Conservation (phyloP, 2,329 filamentous ascomycete genomes). For the Colletotrichum viniferum region DNA sequence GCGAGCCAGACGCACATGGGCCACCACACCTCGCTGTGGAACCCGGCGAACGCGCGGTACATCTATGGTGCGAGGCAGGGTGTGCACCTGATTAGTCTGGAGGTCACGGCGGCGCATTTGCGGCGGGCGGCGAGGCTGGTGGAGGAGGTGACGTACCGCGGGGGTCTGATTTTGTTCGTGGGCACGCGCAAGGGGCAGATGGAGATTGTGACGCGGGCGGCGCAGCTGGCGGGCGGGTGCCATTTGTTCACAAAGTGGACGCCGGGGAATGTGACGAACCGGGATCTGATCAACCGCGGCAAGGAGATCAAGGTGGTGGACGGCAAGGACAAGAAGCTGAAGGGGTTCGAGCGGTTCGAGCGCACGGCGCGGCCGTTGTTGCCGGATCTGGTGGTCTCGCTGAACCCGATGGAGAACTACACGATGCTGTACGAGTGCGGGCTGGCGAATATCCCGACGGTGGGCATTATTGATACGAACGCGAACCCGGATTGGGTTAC, state of each 20-base stretch:
- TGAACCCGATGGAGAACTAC: slow-evolving; percentile 94
- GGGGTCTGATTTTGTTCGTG: slow-evolving; percentile 88
- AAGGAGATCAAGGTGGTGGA: slow-evolving; percentile 78
- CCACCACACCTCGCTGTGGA: slow-evolving; percentile 90
- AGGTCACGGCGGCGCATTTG: slow-evolving; percentile 85
- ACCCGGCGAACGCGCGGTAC: slow-evolving; percentile 90
- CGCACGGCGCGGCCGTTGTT: slow-evolving; percentile 69
- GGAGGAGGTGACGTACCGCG: slow-evolving; percentile 80
- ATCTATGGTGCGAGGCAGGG: slow-evolving; percentile 90
- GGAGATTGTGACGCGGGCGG: slow-evolving; percentile 79
- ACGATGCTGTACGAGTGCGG: slow-evolving; percentile 91
- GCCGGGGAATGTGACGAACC: slow-evolving; percentile 90
- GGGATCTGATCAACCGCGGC: slow-evolving; percentile 80
- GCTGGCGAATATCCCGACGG: slow-evolving; percentile 85
- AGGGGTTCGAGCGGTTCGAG: slow-evolving; percentile 70
- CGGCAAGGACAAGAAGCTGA: slow-evolving; percentile 65
- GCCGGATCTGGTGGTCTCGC: slow-evolving; percentile 88
- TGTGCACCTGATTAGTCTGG: slow-evolving; percentile 91
- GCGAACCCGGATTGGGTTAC: slow-evolving; percentile 92
- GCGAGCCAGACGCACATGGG: slow-evolving; percentile 88
- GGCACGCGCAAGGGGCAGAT: slow-evolving; percentile 86
- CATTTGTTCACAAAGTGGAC: slow-evolving; percentile 95
- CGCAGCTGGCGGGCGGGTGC: slow-evolving; percentile 77
- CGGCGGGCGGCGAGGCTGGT: slow-evolving; percentile 94
- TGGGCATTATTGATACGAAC: slow-evolving; percentile 94